A percentile compares a stretch with the other conserved stretches of the same genome.
Conservation (phyloP, 257 asterid species). For the Echites panduratus region DNA sequence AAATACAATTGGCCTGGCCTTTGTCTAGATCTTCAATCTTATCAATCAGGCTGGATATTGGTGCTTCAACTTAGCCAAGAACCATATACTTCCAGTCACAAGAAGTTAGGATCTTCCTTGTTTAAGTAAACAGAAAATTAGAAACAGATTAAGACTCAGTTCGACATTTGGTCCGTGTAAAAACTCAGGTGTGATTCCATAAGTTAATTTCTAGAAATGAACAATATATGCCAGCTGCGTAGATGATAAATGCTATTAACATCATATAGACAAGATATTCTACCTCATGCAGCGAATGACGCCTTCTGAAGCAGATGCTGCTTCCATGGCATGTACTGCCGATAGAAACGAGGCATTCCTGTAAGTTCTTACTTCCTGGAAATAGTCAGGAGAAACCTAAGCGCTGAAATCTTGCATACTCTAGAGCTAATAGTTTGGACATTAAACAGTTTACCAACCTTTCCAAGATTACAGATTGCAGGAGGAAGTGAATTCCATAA, state of each 20-base stretch:
- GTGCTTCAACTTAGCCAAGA: background rate
- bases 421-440: constrained; percentile 1
- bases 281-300: constrained; percentile 76
- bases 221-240: background rate
- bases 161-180: background rate
- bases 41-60: background rate
- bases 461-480: constrained; percentile 51
- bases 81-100: background rate
- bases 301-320: constrained; percentile 59
- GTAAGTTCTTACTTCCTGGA: constrained; percentile 53
- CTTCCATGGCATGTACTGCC: constrained; percentile 79
- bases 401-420: background rate
- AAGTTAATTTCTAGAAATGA: background rate
- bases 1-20: background rate
- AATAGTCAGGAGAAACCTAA: constrained; percentile 4
- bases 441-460: constrained; percentile 35
- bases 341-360: constrained; percentile 44
- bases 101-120: background rate
- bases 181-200: background rate
- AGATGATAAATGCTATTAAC: background rate
- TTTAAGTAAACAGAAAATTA: background rate
- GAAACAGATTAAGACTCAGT: background rate
- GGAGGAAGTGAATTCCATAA: constrained; percentile 58
- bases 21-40: background rate
- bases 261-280: background rate